phyloP scores from a whole-genome alignment of 768 basidiomycete genomes.

The Hirschioporus abietinus region DNA sequence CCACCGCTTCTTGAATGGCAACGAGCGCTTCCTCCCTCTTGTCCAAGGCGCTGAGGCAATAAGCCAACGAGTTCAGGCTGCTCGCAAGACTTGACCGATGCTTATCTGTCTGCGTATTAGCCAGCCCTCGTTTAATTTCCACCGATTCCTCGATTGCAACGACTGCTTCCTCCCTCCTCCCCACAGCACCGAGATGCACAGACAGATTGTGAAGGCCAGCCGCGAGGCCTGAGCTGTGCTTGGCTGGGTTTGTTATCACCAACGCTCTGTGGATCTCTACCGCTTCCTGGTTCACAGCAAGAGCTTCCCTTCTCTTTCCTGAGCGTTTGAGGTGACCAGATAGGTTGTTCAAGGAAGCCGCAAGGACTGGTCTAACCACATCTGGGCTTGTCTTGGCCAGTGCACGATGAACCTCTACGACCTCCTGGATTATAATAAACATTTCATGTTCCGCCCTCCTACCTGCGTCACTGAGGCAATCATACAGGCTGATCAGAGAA shows the following conservation, averaged over 20 bases:
- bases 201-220: slow-evolving; percentile 5
- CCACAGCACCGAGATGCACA: slow-evolving; percentile 8
- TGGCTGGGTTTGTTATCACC: background rate
- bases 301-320: slow-evolving; percentile 10
- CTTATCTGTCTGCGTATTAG: no score
- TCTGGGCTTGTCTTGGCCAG: background rate
- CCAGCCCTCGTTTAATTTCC: no score
- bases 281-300: slow-evolving; percentile 8
- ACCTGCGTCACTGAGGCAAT: slow-evolving; percentile 1
- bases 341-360: slow-evolving; percentile 9
- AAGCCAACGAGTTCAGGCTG: slow-evolving; percentile 9
- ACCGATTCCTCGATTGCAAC: background rate
- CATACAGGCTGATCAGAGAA: slow-evolving; percentile 2
- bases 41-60: slow-evolving; percentile 2
- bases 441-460: slow-evolving; percentile 4
- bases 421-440: no score
- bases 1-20: slow-evolving; percentile 8
- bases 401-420: no score
- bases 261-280: slow-evolving; percentile 3
- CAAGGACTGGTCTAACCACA: slow-evolving; percentile 4
- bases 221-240: background rate
- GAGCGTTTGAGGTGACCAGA: slow-evolving; percentile 3
- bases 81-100: background rate
- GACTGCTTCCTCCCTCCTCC: slow-evolving; percentile 7
- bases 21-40: slow-evolving; percentile 9